phyloP scores from a whole-genome alignment of 495 filamentous ascomycete species.

The Penicillium crystallinum region DNA sequence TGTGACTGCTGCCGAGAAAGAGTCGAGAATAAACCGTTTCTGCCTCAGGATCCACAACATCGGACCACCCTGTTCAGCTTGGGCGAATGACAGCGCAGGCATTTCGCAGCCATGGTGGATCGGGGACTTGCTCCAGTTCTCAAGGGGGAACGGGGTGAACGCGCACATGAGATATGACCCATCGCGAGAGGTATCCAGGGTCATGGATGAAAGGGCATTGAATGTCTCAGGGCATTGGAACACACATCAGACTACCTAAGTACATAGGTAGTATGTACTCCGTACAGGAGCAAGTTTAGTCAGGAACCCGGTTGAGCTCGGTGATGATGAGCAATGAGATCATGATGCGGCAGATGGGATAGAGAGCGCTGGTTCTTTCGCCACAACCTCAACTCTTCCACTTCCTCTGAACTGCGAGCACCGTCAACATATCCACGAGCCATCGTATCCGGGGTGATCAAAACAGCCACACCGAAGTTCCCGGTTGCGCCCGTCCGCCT shows the following conservation, averaged over 20 bases:
- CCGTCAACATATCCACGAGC: background rate
- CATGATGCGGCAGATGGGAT: slow-evolving; percentile 6
- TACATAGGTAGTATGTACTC: no score
- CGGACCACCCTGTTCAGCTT: background rate
- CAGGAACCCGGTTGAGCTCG: background rate
- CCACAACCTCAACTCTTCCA: no score
- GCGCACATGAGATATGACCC: background rate
- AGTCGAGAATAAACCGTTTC: slow-evolving; percentile 4
- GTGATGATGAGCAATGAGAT: slow-evolving; percentile 21
- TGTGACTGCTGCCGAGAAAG: background rate
- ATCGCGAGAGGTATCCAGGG: background rate
- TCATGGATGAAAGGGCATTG: background rate
- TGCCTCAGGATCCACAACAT: slow-evolving; percentile 6
- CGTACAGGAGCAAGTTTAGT: background rate
- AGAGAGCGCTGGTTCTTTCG: background rate
- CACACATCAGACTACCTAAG: background rate
- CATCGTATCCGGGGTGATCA: background rate
- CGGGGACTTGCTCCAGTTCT: slow-evolving; percentile 11
- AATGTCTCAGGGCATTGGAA: background rate
- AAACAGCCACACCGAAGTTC: slow-evolving; percentile 16
- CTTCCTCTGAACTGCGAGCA: no score
- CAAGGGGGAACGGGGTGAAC: slow-evolving; percentile 3
- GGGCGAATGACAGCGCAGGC: slow-evolving; percentile 17
- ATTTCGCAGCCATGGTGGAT: slow-evolving; percentile 25
- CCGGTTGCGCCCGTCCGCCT: slow-evolving; percentile 37